Base-by-base conservation (phyloP, 73 alveolate genomes). In the Blepharisma stoltei region DNA sequence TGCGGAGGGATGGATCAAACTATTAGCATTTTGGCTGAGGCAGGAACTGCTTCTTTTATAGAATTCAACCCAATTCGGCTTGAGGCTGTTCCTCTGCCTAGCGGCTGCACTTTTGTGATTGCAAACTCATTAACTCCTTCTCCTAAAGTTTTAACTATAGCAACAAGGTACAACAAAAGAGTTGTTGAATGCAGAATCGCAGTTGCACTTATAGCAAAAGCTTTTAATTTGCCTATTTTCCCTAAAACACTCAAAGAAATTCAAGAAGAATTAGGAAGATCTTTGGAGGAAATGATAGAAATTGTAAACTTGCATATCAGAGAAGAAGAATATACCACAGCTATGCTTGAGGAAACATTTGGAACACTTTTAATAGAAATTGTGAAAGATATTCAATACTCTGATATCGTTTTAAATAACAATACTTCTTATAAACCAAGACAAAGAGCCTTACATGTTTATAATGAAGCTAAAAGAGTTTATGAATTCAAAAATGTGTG, bases 1-100 rank as follows among this genome's bases (percentile, higher is more conserved):
- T 90, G 97, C 70, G 98, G 97, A 52, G 97, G 97, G 4, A 93
- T 91, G 97, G 98, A 91, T 68, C 93, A 91, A 78, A 83, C 97
- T 41, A 83, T 86, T 23, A 84, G 94, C 7, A 83, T 92, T 6
- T 70, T 90, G 75, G 98, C 89, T 6, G 93, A 91, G 67, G 78
- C 79, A 54, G 96, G 93, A 54, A 37, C 43, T 27, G 97, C 85
- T 25, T 66, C 67, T 81, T 81, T 87, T 37, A 90, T 91, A 54
- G 96, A 89, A 55, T 89, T 89, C 45, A 60, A 60, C 46, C 73
- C 73, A 9, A 20, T 60, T 20, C 55, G 54, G 55, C 71, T 88
- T 37, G 82, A 77, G 37, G 73, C 82, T 49, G 94, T 88, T 21
- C 32, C 53, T 46, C 68, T 94, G 7, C 96, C 96, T 25, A 86